These are phyloP conservation scores for Sporothrix schenckii DNA, from an alignment of 2,329 filamentous ascomycete genomes.

Conservation along the genomic window DNA sequence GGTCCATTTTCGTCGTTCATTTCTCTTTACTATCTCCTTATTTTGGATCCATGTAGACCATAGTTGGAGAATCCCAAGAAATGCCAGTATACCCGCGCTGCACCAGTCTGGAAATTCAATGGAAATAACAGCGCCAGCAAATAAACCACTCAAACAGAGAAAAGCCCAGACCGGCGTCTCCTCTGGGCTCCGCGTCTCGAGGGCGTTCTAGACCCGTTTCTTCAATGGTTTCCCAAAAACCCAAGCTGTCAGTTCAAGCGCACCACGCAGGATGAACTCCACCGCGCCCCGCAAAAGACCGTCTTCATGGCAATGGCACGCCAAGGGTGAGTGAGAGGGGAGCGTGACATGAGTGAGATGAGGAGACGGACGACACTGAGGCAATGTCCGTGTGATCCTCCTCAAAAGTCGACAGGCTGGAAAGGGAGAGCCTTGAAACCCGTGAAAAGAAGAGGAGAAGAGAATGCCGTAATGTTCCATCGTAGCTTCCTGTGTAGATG, in stretches of 20 bases:
- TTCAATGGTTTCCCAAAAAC: not conserved
- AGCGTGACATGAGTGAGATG: not conserved
- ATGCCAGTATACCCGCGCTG: not conserved
- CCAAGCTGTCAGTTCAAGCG: not conserved
- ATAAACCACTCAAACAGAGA: not conserved
- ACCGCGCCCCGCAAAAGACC: conserved; percentile 4
- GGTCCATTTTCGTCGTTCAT: too few species aligned
- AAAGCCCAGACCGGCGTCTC: conserved; percentile 1
- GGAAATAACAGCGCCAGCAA: not conserved
- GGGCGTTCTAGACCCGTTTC: conserved; percentile 20
- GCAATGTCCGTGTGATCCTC: not conserved
- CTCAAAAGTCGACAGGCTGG: not conserved
- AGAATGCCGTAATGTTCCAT: not conserved
- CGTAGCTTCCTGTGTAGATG: not conserved
- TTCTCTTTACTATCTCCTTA: not conserved
- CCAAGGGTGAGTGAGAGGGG: not conserved
- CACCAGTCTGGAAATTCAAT: not conserved
- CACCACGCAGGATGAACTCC: not conserved
- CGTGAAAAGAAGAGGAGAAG: not conserved
- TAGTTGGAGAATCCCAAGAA: too few species aligned
- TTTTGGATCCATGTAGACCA: not conserved
- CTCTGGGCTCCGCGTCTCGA: conserved; percentile 12
- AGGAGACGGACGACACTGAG: conserved; percentile 1
- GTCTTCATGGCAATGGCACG: not conserved
- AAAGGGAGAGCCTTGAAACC: not conserved